phyloP scores from a whole-genome alignment of 371 early-diverging fungal species.

The Mucor ambiguus region DNA sequence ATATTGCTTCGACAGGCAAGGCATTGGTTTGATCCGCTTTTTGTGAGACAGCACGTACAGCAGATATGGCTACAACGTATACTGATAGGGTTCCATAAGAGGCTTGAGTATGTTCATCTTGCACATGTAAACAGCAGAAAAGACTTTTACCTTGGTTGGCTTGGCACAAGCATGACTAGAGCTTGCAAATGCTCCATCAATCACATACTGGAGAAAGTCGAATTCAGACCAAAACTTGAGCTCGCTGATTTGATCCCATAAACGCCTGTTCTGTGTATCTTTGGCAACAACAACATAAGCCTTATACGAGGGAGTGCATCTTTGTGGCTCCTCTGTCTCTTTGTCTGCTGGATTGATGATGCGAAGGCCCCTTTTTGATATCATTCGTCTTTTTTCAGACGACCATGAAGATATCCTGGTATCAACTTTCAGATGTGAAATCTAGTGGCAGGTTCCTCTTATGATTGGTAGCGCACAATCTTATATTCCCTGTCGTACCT shows the following conservation, averaged over 20 bases:
- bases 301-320: constrained; percentile 24
- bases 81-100: constrained; percentile 49
- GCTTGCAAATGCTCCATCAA: constrained; percentile 31
- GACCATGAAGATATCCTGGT: constrained; percentile 68
- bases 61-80: constrained; percentile 61
- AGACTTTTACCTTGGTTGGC: constrained; percentile 32
- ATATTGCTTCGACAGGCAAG: constrained; percentile 44
- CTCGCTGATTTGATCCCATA: constrained; percentile 43
- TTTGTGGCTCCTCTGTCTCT: constrained; percentile 11
- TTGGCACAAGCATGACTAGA: constrained; percentile 30
- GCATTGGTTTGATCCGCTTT: constrained; percentile 34
- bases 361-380: constrained; percentile 39
- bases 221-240: constrained; percentile 38
- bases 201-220: constrained; percentile 41
- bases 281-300: constrained; percentile 34
- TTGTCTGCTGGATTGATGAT: constrained; percentile 3
- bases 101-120: no score
- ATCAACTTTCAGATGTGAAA: constrained; percentile 62
- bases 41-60: constrained; percentile 45
- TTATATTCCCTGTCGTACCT: constrained; percentile 75
- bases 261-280: constrained; percentile 38
- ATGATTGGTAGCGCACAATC: constrained; percentile 64
- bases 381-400: constrained; percentile 34
- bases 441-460: constrained; percentile 27
- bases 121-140: neutral